Conservation (phyloP, 1,284 basidiomycete genomes). For the Apiotrichum gracile region DNA sequence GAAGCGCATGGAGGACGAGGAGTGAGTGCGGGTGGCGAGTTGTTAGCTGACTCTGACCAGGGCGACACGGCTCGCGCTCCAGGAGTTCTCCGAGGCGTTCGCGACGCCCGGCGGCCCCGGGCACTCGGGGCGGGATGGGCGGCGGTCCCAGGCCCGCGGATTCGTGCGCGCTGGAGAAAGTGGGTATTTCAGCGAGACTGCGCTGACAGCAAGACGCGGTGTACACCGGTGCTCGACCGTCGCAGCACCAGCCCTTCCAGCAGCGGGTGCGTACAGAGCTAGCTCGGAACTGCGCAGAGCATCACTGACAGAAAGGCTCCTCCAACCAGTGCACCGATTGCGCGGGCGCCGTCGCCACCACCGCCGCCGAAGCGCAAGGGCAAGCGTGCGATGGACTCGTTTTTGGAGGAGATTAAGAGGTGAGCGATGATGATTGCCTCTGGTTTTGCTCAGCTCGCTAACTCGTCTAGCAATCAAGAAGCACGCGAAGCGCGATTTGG, state of each 20-base stretch:
- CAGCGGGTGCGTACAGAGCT: not conserved
- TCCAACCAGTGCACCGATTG: conserved; percentile 57
- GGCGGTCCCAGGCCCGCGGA: conserved; percentile 22
- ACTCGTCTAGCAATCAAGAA: conserved; percentile 88
- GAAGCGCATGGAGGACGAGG: conserved; percentile 69
- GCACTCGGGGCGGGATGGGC: not conserved
- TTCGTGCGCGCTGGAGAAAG: conserved; percentile 65
- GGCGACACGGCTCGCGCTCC: conserved; percentile 2
- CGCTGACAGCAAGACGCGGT: not conserved
- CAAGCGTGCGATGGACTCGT: conserved; percentile 86
- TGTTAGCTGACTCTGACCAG: not conserved
- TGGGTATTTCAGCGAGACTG: conserved; percentile 15
- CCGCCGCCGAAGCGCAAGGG: conserved; percentile 69
- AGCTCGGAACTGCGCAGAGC: not conserved
- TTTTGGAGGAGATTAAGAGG: conserved; percentile 90
- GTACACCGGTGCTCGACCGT: not conserved
- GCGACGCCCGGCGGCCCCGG: conserved; percentile 6
- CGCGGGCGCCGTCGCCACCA: conserved; percentile 45
- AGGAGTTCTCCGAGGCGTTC: conserved; percentile 11
- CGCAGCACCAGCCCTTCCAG: not conserved
- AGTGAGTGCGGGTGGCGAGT: conserved; percentile 32
- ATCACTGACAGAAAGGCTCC: not conserved
- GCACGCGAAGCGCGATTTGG: conserved; percentile 75
- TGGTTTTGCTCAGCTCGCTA: too few relatives aligned
- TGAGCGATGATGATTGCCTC: conserved; percentile 44